A percentile compares a stretch with the other conserved stretches of the same genome.
phyloP scores from a whole-genome alignment of 2,329 filamentous ascomycete species.

The Neonectria coccinea region DNA sequence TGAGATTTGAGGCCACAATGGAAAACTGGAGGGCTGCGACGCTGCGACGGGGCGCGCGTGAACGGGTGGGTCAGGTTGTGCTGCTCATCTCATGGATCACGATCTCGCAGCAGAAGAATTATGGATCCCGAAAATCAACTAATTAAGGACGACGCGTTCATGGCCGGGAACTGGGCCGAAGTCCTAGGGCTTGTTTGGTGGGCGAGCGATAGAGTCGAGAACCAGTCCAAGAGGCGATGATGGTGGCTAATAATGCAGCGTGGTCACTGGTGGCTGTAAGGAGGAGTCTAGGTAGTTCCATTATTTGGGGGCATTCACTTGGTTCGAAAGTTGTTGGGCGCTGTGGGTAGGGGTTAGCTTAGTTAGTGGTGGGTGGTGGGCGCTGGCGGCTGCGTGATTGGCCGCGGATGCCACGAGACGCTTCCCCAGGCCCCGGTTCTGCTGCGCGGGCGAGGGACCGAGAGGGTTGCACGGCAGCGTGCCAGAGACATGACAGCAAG shows the following conservation, averaged over 20 bases:
- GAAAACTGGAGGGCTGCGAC: constrained; percentile 9
- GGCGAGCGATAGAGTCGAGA: neutral
- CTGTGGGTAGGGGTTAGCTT: constrained; percentile 11
- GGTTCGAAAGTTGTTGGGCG: neutral
- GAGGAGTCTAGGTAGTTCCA: neutral
- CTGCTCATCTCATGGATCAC: constrained; percentile 21
- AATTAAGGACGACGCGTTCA: neutral
- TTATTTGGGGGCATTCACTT: neutral
- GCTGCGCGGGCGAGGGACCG: constrained; percentile 3
- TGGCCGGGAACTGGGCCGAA: neutral
- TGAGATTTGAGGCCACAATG: neutral
- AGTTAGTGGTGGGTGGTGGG: neutral
- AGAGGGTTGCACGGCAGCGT: constrained; percentile 16
- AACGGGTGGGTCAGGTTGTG: constrained; percentile 26
- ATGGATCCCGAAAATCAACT: constrained; percentile 1
- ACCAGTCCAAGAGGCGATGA: neutral
- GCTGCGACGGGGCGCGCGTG: constrained; percentile 8
- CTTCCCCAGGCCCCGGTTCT: constrained; percentile 16
- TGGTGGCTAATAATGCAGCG: neutral
- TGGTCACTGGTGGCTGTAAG: neutral
- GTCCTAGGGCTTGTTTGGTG: no score
- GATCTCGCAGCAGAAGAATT: constrained; percentile 23
- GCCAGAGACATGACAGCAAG: neutral
- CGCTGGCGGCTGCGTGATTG: constrained; percentile 9
- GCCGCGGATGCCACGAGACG: constrained; percentile 16